Conservation (phyloP, 1,284 basidiomycete genomes). For the Calocybe gambosa region DNA sequence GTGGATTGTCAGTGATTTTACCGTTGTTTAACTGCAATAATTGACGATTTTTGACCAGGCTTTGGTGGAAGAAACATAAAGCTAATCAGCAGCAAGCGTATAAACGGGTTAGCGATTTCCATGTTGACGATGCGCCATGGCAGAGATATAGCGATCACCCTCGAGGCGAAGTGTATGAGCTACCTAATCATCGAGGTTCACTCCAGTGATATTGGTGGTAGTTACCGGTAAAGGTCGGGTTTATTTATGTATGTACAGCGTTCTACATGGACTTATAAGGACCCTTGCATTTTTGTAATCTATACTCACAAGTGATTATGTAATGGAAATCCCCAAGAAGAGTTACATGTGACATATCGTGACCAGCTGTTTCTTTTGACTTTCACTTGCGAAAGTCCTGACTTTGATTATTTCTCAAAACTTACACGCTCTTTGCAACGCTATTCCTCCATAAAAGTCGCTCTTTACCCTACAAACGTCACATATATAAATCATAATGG, state of each 20-base stretch:
- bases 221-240: too few species aligned
- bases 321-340: too few species aligned
- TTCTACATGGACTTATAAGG: too few species aligned
- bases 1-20: conserved; percentile 32
- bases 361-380: conserved; percentile 13
- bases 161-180: conserved; percentile 11
- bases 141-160: conserved; percentile 14
- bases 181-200: conserved; percentile 13
- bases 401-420: conserved; percentile 8
- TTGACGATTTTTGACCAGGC: neutral
- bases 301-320: neutral
- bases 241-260: neutral
- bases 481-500: conserved; percentile 40
- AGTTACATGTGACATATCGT: conserved; percentile 12
- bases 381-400: conserved; percentile 9
- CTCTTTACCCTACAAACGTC: conserved; percentile 31
- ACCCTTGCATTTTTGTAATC: neutral
- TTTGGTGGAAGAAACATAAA: conserved; percentile 33
- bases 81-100: conserved; percentile 21
- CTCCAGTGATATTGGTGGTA: conserved; percentile 1
- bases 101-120: conserved; percentile 23
- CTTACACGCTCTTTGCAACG: conserved; percentile 21
- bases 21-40: too few species aligned
- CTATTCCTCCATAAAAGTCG: conserved; percentile 28
- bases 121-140: conserved; percentile 20